Percentiles rank a stretch among this genome's conserved stretches.
Evolutionary conservation across 2,329 filamentous ascomycete genomes (phyloP).

Genomic region (Monosporascus cannonballus): DNA sequence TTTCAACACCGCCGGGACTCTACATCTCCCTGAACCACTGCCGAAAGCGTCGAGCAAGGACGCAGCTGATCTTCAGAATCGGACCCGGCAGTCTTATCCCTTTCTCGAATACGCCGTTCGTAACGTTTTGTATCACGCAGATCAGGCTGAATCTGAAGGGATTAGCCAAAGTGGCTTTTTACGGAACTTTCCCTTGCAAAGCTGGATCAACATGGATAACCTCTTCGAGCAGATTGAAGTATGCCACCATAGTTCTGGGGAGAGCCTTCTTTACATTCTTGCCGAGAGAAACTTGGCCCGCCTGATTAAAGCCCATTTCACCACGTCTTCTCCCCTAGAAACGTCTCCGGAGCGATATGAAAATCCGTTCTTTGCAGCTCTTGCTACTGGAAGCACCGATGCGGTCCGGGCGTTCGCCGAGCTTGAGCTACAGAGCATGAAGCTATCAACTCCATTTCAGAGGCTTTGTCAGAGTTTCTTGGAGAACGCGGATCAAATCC

Average conservation of each 20-base stretch:
- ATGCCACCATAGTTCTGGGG: constrained; percentile 17
- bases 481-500: constrained; percentile 2
- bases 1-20: constrained; percentile 10
- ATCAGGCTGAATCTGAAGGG: constrained; percentile 23
- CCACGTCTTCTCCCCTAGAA: neutral
- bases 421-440: neutral
- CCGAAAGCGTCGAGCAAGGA: constrained; percentile 6
- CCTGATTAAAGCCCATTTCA: neutral
- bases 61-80: constrained; percentile 13
- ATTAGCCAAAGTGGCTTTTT: constrained; percentile 28
- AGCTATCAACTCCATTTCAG: too few relatives aligned
- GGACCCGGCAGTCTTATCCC: constrained; percentile 25
- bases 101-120: constrained; percentile 40
- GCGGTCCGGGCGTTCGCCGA: neutral
- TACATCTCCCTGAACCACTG: constrained; percentile 11
- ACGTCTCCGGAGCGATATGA: constrained; percentile 1
- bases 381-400: constrained; percentile 11
- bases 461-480: neutral
- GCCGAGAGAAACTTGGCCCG: constrained; percentile 19
- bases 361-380: neutral
- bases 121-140: constrained; percentile 36
- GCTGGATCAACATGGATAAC: constrained; percentile 27
- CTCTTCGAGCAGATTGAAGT: constrained; percentile 20
- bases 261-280: constrained; percentile 29
- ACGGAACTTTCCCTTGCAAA: constrained; percentile 14